phyloP scores from a whole-genome alignment of 495 filamentous ascomycete genomes.

The Hyphodiscus hymeniophilus region DNA sequence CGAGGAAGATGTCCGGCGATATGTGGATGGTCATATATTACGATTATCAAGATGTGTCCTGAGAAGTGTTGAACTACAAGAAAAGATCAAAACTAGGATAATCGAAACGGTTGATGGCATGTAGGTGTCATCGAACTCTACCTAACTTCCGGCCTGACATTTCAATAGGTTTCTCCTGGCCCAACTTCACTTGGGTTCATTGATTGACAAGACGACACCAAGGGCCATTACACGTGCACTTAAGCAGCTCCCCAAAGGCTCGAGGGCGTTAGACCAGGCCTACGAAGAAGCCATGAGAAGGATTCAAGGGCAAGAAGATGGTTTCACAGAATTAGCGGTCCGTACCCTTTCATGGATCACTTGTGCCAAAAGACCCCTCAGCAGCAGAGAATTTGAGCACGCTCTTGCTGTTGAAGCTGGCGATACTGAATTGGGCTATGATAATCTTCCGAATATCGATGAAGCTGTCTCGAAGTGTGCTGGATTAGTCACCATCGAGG shows the following conservation, averaged over 20 bases:
- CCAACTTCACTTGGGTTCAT: neutral
- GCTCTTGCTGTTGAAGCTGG: neutral
- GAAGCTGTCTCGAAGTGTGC: slow-evolving; percentile 13
- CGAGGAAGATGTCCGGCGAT: too few relatives aligned
- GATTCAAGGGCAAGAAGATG: neutral
- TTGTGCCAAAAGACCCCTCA: neutral
- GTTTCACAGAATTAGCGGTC: neutral
- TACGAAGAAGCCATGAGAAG: neutral
- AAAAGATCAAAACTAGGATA: too few relatives aligned
- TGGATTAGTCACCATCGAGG: slow-evolving; percentile 25
- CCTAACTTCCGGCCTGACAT: too few relatives aligned
- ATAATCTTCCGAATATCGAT: neutral
- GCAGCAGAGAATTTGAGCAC: neutral
- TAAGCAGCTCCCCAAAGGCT: neutral
- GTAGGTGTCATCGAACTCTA: too few relatives aligned
- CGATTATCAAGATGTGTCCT: too few relatives aligned
- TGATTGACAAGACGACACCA: neutral
- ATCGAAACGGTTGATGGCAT: too few relatives aligned
- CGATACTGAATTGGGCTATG: neutral
- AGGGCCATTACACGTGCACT: neutral
- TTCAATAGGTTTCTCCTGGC: slow-evolving; percentile 4
- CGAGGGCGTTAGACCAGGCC: neutral
- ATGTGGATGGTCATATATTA: too few relatives aligned
- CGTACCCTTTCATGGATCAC: neutral
- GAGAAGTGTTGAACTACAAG: too few relatives aligned